A percentile compares a stretch with the other conserved stretches of the same genome.
phyloP scores from a whole-genome alignment of 345 rosid genomes.

The Pistacia vera region DNA sequence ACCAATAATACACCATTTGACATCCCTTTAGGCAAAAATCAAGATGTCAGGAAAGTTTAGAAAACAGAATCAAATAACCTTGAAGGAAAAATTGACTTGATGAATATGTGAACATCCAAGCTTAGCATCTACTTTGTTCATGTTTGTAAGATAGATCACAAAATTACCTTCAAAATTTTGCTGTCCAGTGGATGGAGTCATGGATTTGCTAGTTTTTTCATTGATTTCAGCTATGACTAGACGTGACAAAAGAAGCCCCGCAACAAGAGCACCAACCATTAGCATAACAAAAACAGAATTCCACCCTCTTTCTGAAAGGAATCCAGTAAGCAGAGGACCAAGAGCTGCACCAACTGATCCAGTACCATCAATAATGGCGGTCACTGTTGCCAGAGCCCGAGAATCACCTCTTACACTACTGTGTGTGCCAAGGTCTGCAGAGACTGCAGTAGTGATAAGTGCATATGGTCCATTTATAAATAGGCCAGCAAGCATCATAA shows the following conservation, averaged over 20 bases:
- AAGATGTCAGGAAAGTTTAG: background rate
- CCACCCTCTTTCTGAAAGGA: constrained; percentile 80
- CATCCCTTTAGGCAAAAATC: background rate
- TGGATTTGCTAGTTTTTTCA: constrained; percentile 31
- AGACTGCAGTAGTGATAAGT: constrained; percentile 94
- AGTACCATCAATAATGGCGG: constrained; percentile 94
- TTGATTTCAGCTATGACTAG: constrained; percentile 54
- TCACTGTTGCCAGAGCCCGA: constrained; percentile 90
- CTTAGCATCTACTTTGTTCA: background rate
- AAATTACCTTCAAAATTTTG: constrained; percentile 55
- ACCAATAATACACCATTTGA: background rate
- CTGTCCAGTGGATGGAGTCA: constrained; percentile 13
- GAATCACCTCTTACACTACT: constrained; percentile 82
- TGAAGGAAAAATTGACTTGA: background rate
- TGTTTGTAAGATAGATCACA: constrained; percentile 5
- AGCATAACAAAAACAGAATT: constrained; percentile 76
- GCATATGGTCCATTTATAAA: constrained; percentile 96
- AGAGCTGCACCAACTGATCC: constrained; percentile 95
- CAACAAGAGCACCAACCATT: constrained; percentile 66
- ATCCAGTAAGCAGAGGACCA: constrained; percentile 91
- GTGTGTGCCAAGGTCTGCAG: constrained; percentile 96
- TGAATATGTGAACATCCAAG: background rate
- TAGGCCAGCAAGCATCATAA: constrained; percentile 89
- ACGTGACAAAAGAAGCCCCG: constrained; percentile 75
- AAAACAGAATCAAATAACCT: background rate